Percentiles rank a stretch among this genome's conserved stretches.
These are phyloP conservation scores for Bolboschoenus planiculmis DNA, from an alignment of 176 grass and related monocot species.

Conservation along the genomic window DNA sequence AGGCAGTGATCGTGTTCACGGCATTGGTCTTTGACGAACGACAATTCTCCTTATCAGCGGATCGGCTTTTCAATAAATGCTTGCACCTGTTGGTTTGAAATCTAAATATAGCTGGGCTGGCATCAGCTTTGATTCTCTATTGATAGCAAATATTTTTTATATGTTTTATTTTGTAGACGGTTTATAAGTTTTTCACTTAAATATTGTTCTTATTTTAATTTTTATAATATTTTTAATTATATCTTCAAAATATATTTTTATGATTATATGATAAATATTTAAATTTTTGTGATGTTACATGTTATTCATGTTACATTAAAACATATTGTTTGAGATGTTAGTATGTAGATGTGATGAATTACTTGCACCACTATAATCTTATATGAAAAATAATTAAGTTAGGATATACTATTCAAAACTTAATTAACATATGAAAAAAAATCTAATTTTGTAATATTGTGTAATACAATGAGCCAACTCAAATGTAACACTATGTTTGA, in stretches of 20 bases:
- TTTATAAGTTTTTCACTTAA: too few species aligned
- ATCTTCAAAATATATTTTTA: too few species aligned
- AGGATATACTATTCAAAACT: too few species aligned
- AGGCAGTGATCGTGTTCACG: neutral
- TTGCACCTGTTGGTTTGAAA: neutral
- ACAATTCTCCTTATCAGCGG: neutral
- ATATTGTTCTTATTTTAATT: too few species aligned
- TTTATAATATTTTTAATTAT: too few species aligned
- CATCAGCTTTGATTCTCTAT: neutral
- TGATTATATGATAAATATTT: too few species aligned
- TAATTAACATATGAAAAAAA: too few species aligned
- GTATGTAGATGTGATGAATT: too few species aligned
- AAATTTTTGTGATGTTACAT: neutral
- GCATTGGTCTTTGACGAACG: neutral
- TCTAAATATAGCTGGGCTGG: neutral
- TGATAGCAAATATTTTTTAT: neutral
- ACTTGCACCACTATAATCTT: neutral
- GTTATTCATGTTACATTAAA: neutral
- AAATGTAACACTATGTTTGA: neutral
- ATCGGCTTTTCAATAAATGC: slow-evolving; percentile 7
- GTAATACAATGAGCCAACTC: neutral
- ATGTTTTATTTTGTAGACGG: too few species aligned
- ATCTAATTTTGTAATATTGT: too few species aligned
- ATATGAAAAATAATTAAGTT: neutral
- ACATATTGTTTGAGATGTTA: too few species aligned